Evolutionary conservation across 192 early-diverging fungal species (phyloP).

Genomic region (Diversispora epigaea): DNA sequence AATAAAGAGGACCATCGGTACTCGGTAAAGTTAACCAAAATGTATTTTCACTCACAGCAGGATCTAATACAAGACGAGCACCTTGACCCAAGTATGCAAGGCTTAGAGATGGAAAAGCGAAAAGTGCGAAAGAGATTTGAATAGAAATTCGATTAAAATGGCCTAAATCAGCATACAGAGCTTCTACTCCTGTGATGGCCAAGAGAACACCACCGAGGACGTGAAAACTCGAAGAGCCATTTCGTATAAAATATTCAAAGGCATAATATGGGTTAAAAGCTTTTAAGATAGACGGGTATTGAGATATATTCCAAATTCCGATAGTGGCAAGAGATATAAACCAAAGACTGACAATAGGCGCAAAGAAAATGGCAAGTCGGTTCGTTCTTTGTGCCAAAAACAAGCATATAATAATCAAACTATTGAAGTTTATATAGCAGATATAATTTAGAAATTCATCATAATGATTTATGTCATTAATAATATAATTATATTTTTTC

Average conservation of each 20-base stretch:
- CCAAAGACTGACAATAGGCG: constrained; percentile 53
- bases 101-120: constrained; percentile 51
- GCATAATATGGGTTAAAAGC: constrained; percentile 51
- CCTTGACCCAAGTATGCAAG: constrained; percentile 52
- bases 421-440: neutral
- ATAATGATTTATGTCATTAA: neutral
- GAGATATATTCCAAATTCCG: constrained; percentile 52
- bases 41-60: neutral
- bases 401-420: constrained; percentile 44
- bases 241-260: constrained; percentile 35
- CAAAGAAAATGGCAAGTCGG: constrained; percentile 39
- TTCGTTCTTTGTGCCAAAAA: constrained; percentile 50
- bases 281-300: constrained; percentile 36
- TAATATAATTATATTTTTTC: too few species aligned
- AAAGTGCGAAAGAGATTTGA: constrained; percentile 42
- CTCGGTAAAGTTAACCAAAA: constrained; percentile 11
- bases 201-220: constrained; percentile 50
- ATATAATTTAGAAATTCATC: neutral
- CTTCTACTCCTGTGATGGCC: constrained; percentile 56
- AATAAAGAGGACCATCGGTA: constrained; percentile 18
- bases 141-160: constrained; percentile 53
- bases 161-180: constrained; percentile 58
- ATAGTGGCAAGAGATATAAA: constrained; percentile 44
- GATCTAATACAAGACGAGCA: constrained; percentile 30
- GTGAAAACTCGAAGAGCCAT: constrained; percentile 35